phyloP scores from a whole-genome alignment of 208 protist species.

The Wallacemonas sp. region DNA sequence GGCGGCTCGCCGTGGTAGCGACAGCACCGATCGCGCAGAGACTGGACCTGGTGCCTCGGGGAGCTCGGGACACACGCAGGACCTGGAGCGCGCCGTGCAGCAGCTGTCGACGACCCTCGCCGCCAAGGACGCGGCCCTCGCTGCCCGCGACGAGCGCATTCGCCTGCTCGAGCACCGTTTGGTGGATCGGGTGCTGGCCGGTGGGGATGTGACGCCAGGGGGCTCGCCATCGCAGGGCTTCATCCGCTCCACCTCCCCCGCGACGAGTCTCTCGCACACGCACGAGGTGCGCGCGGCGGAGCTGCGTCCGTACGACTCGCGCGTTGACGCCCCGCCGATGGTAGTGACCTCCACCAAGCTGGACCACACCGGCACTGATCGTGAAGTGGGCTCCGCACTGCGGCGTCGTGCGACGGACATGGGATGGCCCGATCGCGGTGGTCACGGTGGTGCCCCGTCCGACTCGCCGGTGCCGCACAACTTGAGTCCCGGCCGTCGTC shows the following conservation, averaged over 20 bases:
- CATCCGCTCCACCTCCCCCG: neutral
- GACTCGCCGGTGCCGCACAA: neutral
- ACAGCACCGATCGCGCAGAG: neutral
- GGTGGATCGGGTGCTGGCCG: slow-evolving; percentile 59
- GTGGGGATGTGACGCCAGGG: too few species aligned
- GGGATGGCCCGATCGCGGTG: too few species aligned
- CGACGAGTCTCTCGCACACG: slow-evolving; percentile 4
- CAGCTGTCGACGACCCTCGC: slow-evolving; percentile 44
- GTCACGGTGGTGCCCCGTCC: too few species aligned
- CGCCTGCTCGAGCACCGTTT: slow-evolving; percentile 81
- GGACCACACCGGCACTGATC: neutral
- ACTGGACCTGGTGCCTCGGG: slow-evolving; percentile 13
- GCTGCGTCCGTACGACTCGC: slow-evolving; percentile 5
- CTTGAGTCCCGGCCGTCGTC: neutral
- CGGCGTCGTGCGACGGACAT: slow-evolving; percentile 3
- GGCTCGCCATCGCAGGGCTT: too few species aligned
- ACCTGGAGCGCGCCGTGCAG: slow-evolving; percentile 46
- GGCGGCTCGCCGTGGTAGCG: neutral
- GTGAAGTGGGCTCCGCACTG: slow-evolving; percentile 6
- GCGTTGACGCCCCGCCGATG: neutral
- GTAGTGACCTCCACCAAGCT: neutral
- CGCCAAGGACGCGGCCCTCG: slow-evolving; percentile 41
- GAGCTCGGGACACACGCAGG: slow-evolving; percentile 38
- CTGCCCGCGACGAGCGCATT: slow-evolving; percentile 69
- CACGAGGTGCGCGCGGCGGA: neutral